Evolutionary conservation across 345 rosid species (phyloP).

Genomic region (Tarenaya hassleriana): DNA sequence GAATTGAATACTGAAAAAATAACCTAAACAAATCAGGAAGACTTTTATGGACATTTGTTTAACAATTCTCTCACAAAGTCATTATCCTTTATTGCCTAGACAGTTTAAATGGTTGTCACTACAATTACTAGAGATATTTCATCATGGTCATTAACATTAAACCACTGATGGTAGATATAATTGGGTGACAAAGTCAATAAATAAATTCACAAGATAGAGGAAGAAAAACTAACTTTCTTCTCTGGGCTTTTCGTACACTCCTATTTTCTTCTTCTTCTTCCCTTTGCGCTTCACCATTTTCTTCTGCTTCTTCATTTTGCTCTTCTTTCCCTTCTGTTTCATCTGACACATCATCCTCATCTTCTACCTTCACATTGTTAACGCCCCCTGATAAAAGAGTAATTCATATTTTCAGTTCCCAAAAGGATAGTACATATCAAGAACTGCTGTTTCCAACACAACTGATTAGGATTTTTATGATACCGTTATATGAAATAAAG

Average conservation of each 20-base stretch:
- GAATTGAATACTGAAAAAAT: too few species aligned
- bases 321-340: slow-evolving; percentile 26
- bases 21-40: too few species aligned
- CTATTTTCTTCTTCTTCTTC: slow-evolving; percentile 20
- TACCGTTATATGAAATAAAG: neutral
- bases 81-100: too few species aligned
- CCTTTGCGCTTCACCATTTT: slow-evolving; percentile 25
- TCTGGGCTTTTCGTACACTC: slow-evolving; percentile 36
- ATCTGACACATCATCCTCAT: slow-evolving; percentile 23
- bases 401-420: slow-evolving; percentile 9
- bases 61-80: too few species aligned
- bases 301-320: slow-evolving; percentile 29
- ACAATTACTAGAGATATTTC: too few species aligned
- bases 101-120: too few species aligned
- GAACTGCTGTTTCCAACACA: slow-evolving; percentile 7
- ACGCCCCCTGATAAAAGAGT: slow-evolving; percentile 18
- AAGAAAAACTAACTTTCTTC: slow-evolving; percentile 36
- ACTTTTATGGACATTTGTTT: too few species aligned
- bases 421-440: slow-evolving; percentile 1
- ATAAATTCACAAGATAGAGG: slow-evolving; percentile 1
- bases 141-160: too few species aligned
- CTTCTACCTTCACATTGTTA: slow-evolving; percentile 21
- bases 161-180: too few species aligned
- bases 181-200: neutral
- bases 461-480: neutral